Base-by-base conservation (phyloP, 2,329 filamentous ascomycete species). In the Aspergillus terreus region DNA sequence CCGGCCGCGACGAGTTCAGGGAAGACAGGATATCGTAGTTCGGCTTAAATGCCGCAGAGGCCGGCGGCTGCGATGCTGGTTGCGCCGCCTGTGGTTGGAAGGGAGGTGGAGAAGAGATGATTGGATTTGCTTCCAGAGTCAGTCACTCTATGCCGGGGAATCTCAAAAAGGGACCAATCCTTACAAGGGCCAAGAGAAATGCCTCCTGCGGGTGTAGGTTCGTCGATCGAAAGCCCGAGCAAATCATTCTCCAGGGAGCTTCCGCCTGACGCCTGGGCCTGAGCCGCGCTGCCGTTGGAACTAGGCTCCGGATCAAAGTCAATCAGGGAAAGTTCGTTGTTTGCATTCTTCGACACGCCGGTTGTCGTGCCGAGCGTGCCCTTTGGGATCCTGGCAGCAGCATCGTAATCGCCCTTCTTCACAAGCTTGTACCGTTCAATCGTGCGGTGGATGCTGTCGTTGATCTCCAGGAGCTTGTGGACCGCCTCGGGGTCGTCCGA, bases 401-500 rank as follows among this genome's bases (percentile, higher is more conserved):
- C 90, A 60, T 92, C 90, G 42, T 95, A 71, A 64, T 99, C 92
- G 19, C 94, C 94, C 76, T 94, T 95, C 78, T 96, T 99, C 72
- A 97, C 85, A 50, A 97, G 77, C 78, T 90, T 95, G 72, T 97
- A 99, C 58, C 94, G 80, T 73, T 97, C 90, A 50, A 97, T 90
- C 1, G 94, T 99, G 56, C 92, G 85, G 68, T 97, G 90, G 82
- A 99, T 99, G 74, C 92, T 96, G 72, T 99, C 94, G 68, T 99
- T 99, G 66, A 99, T 97, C 68, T 97, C 91, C 50, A 99, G 81
- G 10, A 99, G 79, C 72, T 96, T 96, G 41, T 91, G 89, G 5
- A 99, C 94, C 4, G 94, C 94, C 75, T 96, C 94, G 55, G 91
- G 86, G 66, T 99, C 94, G 55, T 97, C 92, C 10, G 92, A 96